Conservation (phyloP, 1,284 basidiomycete species). For the Earliella scabrosa region DNA sequence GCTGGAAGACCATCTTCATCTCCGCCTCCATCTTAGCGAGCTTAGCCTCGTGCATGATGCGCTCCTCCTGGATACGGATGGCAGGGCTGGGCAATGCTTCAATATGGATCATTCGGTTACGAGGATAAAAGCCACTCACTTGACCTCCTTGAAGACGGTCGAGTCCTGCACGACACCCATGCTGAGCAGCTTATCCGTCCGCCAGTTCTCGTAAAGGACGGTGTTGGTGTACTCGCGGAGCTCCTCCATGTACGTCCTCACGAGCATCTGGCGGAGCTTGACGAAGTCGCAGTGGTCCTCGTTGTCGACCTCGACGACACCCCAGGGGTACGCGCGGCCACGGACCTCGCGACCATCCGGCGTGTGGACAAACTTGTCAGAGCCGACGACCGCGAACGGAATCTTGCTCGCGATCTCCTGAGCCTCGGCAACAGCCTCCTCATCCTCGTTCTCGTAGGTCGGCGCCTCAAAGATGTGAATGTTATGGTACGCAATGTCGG, state of each 20-base stretch:
- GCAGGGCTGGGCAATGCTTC: slow-evolving; percentile 69
- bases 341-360: slow-evolving; percentile 89
- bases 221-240: slow-evolving; percentile 94
- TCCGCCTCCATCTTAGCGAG: slow-evolving; percentile 98
- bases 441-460: slow-evolving; percentile 95
- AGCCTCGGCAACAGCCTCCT: slow-evolving; percentile 94
- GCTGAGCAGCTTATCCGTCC: slow-evolving; percentile 90
- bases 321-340: slow-evolving; percentile 95
- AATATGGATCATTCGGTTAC: slow-evolving; percentile 8
- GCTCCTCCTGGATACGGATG: slow-evolving; percentile 93
- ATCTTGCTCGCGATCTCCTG: slow-evolving; percentile 97
- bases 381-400: slow-evolving; percentile 96
- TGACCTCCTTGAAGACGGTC: slow-evolving; percentile 97
- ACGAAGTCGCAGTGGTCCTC: slow-evolving; percentile 98
- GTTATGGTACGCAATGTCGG: slow-evolving; percentile 90
- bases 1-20: slow-evolving; percentile 99
- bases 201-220: slow-evolving; percentile 94
- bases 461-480: slow-evolving; percentile 97
- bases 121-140: slow-evolving; percentile 60
- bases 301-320: slow-evolving; percentile 97
- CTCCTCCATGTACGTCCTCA: slow-evolving; percentile 98
- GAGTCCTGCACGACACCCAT: slow-evolving; percentile 98
- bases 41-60: slow-evolving; percentile 92
- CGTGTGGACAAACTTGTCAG: slow-evolving; percentile 79
- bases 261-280: slow-evolving; percentile 97